These are phyloP conservation scores for Dillenia suffruticosa DNA, from an alignment of 164 flowering plant genomes.

Conservation along the genomic window DNA sequence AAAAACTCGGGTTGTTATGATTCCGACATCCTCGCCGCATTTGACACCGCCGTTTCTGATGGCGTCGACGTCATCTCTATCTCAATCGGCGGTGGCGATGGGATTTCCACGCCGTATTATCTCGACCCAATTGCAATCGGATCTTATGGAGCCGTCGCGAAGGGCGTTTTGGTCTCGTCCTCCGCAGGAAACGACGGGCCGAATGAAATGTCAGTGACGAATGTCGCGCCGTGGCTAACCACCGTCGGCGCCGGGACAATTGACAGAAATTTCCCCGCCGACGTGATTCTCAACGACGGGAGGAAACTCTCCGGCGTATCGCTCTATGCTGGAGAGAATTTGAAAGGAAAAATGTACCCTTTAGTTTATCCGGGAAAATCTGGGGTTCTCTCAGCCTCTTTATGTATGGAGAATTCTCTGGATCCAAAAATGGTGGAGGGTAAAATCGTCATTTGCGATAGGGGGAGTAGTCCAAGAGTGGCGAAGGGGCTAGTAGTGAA, in stretches of 20 bases:
- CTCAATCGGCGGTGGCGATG: conserved; percentile 83
- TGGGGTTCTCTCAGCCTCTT: conserved; percentile 49
- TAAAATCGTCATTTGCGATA: conserved; percentile 77
- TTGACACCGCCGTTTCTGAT: conserved; percentile 78
- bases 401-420: conserved; percentile 72
- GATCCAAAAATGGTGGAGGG: conserved; percentile 51
- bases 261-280: conserved; percentile 71
- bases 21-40: conserved; percentile 87
- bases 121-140: conserved; percentile 87
- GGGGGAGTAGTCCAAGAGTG: conserved; percentile 72
- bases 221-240: conserved; percentile 77
- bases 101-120: conserved; percentile 64
- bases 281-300: conserved; percentile 60
- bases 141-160: conserved; percentile 54
- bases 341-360: conserved; percentile 47
- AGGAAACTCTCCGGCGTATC: conserved; percentile 58
- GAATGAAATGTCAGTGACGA: conserved; percentile 60
- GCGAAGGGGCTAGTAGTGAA: conserved; percentile 75
- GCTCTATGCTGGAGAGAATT: conserved; percentile 57
- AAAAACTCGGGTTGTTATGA: conserved; percentile 75
- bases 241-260: conserved; percentile 87
- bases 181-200: conserved; percentile 90
- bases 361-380: conserved; percentile 66
- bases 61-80: conserved; percentile 91
- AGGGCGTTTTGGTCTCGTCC: conserved; percentile 67